A percentile compares a stretch with the other conserved stretches of the same genome.
Evolutionary conservation across 176 grass and related monocot genomes (phyloP).

Genomic region (Rhipidocladum racemiflorum): DNA sequence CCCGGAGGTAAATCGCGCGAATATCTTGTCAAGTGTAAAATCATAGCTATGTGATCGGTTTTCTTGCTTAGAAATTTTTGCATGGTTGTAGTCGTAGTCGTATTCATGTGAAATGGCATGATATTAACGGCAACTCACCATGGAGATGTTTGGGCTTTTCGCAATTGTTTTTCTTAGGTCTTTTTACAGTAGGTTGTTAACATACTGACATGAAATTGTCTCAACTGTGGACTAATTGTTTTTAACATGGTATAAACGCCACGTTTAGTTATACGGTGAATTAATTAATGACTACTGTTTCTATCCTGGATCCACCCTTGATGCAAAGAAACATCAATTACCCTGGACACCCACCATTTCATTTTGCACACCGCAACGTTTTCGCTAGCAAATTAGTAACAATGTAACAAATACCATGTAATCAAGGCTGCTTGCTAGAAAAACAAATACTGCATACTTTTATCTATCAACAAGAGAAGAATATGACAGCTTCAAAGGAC

Average conservation of each 20-base stretch:
- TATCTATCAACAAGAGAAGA: not conserved
- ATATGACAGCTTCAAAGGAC: not conserved
- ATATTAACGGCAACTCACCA: not conserved
- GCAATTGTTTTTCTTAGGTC: too few species aligned
- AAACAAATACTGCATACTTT: not conserved
- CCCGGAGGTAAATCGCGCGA: too few species aligned
- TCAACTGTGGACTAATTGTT: not conserved
- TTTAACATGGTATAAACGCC: not conserved
- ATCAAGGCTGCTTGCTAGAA: not conserved
- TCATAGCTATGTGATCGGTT: too few species aligned
- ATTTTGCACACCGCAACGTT: not conserved
- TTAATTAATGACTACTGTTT: not conserved
- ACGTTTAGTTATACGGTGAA: not conserved
- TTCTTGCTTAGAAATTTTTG: too few species aligned
- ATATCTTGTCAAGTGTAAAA: too few species aligned
- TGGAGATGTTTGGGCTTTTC: not conserved
- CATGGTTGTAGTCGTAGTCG: too few species aligned
- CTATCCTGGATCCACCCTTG: not conserved
- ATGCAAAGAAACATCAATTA: not conserved
- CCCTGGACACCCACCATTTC: not conserved
- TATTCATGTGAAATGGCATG: too few species aligned
- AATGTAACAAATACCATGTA: not conserved
- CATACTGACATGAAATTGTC: not conserved
- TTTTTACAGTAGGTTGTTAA: too few species aligned
- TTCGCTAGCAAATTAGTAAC: not conserved